Evolutionary conservation across 2,329 filamentous ascomycete genomes (phyloP).

Genomic region (Fusarium sp.): DNA sequence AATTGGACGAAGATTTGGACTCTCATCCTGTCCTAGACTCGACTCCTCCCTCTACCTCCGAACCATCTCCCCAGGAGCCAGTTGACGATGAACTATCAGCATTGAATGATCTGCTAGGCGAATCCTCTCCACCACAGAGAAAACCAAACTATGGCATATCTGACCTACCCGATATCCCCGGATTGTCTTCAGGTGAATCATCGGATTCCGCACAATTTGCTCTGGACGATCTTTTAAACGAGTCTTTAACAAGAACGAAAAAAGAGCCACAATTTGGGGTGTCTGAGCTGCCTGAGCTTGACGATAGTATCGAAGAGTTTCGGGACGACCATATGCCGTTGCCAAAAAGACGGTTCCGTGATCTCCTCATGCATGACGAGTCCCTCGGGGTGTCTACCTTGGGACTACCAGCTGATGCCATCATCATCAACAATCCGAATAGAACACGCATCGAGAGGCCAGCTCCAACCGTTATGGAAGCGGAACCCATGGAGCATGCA

Average conservation of each 20-base stretch:
- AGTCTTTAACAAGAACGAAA: not conserved
- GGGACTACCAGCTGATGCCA: constrained; percentile 54
- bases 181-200: not conserved
- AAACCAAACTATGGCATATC: not conserved
- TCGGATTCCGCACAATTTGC: not conserved
- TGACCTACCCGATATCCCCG: not conserved
- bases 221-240: not conserved
- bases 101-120: not conserved
- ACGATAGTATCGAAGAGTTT: not conserved
- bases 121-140: not conserved
- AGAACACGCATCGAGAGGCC: constrained; percentile 39
- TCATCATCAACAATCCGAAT: constrained; percentile 59
- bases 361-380: constrained; percentile 46
- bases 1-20: not conserved
- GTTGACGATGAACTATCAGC: not conserved
- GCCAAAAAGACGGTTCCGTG: constrained; percentile 25
- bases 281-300: constrained; percentile 8
- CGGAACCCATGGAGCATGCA: constrained; percentile 13
- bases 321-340: not conserved
- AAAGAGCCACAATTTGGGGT: not conserved
- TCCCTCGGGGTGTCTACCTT: constrained; percentile 49
- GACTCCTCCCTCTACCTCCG: not conserved
- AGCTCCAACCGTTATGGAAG: constrained; percentile 27
- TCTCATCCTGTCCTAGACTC: not conserved
- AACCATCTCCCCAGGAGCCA: not conserved